Evolutionary conservation across 1,139 yeast species (phyloP), one percentile per base, ranked within the genome.

Genomic region (Pichia sp.): DNA sequence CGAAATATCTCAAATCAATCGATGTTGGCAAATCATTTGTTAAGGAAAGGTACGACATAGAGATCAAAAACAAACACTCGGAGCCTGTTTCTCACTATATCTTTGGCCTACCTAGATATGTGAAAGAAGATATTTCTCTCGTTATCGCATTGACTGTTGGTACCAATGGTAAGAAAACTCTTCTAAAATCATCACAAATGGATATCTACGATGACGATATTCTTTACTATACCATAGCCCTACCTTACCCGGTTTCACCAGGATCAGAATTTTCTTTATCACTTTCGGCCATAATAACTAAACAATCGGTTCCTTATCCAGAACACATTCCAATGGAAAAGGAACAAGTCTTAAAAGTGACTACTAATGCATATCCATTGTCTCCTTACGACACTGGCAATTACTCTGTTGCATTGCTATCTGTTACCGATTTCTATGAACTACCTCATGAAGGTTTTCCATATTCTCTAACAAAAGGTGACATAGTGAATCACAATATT

Each of bases 11-110:
- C 31, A 73, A 87, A 61, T 65, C 76, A 10, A 65, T 90, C 46
- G 97, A 91, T 65, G 75, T 91, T 54, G 68, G 80, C 38, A 81
- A 81, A 61, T 73, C 92, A 6, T 92, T 85, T 67, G 77, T 84
- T 53, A 82, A 81, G 62, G 96, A 88, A 67, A 74, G 81, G 14
- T 73, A 79, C 53, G 70, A 78, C 40, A 65, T 91, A 52, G 78
- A 75, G 51, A 76, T 84, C 54, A 80, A 73, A 63, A 93, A 92
- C 72, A 71, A 77, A 46, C 90, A 79, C 44, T 58, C 71, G 6
- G 71, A 72, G 51, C 86, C 95, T 6, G 76, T 75, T 58, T 65
- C 70, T 43, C 80, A 74, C 55, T 91, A 90, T 71, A 78, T 71
- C 58, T 77, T 84, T 46, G 77, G 82, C 42, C 67, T 74, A 50